These are phyloP conservation scores for Parmales sp. DNA, from an alignment of 108 stramenopile species.

Conservation along the genomic window DNA sequence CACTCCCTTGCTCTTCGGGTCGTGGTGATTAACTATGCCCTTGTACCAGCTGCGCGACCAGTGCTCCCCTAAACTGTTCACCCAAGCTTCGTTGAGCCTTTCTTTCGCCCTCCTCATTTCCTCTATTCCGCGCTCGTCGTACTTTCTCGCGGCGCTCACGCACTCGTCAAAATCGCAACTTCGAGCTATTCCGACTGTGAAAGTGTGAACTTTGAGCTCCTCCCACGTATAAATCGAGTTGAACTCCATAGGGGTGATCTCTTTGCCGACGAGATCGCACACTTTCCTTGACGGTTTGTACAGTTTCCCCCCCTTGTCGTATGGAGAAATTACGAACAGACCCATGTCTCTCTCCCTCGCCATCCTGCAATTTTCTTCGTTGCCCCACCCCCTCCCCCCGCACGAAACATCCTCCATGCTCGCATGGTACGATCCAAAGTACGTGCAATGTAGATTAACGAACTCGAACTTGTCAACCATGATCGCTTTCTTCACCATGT, in stretches of 20 bases:
- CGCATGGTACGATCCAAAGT: constrained; percentile 58
- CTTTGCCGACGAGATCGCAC: constrained; percentile 33
- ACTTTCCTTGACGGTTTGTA: constrained; percentile 44
- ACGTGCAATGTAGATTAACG: constrained; percentile 63
- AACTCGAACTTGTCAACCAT: constrained; percentile 47
- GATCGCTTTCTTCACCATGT: constrained; percentile 48
- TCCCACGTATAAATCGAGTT: constrained; percentile 46
- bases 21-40: constrained; percentile 34
- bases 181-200: constrained; percentile 50
- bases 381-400: constrained; percentile 44
- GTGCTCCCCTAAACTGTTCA: constrained; percentile 31
- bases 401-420: constrained; percentile 33
- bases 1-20: constrained; percentile 27
- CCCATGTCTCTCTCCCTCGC: constrained; percentile 66
- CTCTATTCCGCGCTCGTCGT: constrained; percentile 16
- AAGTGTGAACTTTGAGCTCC: constrained; percentile 32
- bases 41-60: constrained; percentile 44
- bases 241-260: constrained; percentile 55
- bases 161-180: constrained; percentile 64
- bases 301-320: constrained; percentile 67
- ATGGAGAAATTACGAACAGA: constrained; percentile 59
- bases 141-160: constrained; percentile 47
- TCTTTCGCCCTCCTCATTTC: constrained; percentile 25
- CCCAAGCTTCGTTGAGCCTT: constrained; percentile 16
- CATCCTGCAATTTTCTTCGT: constrained; percentile 29